Evolutionary conservation across 768 basidiomycete genomes (phyloP).

Genomic region (Macrolepiota dolichaula): DNA sequence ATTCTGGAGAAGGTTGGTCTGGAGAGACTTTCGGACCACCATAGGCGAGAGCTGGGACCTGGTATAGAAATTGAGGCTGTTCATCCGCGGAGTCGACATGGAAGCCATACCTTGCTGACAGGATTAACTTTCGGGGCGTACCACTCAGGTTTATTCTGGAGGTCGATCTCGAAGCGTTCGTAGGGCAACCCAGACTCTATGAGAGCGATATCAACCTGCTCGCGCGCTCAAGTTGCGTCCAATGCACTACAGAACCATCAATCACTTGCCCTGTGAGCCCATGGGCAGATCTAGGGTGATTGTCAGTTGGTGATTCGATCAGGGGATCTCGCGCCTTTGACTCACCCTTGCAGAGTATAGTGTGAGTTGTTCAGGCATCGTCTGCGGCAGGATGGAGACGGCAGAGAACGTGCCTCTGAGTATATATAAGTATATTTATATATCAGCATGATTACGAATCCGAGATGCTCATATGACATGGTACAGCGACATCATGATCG

Average conservation of each 20-base stretch:
- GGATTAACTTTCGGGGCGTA: constrained; percentile 64
- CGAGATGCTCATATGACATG: neutral
- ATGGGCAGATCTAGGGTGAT: constrained; percentile 48
- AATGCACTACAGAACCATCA: neutral
- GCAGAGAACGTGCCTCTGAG: neutral
- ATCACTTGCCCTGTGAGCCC: constrained; percentile 48
- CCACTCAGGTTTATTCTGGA: constrained; percentile 68
- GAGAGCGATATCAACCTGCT: constrained; percentile 58
- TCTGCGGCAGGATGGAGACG: neutral
- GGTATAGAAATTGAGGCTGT: neutral
- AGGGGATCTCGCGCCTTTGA: neutral
- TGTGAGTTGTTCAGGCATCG: constrained; percentile 30
- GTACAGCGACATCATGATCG: neutral
- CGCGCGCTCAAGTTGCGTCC: neutral
- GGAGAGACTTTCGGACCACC: constrained; percentile 57
- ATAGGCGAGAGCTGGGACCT: constrained; percentile 60
- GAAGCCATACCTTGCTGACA: constrained; percentile 50
- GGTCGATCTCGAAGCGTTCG: constrained; percentile 54
- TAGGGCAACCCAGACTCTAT: constrained; percentile 48
- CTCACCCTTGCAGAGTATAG: constrained; percentile 46
- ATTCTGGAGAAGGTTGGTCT: constrained; percentile 56
- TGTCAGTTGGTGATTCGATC: neutral
- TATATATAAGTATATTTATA: neutral
- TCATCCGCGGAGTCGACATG: neutral
- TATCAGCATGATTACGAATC: neutral